phyloP scores from a whole-genome alignment of 164 flowering plant genomes.

The Dillenia turbinata region DNA sequence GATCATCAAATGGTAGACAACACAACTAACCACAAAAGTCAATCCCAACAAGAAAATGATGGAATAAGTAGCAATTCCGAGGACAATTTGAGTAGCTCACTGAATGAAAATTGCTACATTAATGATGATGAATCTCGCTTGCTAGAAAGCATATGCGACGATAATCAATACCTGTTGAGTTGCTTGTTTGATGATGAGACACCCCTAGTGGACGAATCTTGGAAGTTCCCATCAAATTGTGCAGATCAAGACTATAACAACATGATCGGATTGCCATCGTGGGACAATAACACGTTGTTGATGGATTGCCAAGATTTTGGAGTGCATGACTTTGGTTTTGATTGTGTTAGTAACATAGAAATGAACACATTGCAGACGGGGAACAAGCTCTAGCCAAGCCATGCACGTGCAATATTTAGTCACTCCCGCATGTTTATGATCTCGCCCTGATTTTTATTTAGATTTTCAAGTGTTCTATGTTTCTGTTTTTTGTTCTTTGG shows the following conservation, averaged over 20 bases:
- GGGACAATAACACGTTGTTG: conserved; percentile 55
- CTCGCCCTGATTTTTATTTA: not conserved
- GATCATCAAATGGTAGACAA: conserved; percentile 8
- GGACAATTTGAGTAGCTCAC: conserved; percentile 31
- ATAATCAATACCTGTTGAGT: conserved; percentile 37
- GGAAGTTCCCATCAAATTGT: conserved; percentile 26
- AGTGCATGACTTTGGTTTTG: conserved; percentile 62
- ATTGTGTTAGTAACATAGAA: conserved; percentile 31
- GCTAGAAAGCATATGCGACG: conserved; percentile 25
- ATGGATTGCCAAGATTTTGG: conserved; percentile 74
- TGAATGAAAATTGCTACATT: conserved; percentile 28
- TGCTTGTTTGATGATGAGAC: conserved; percentile 45
- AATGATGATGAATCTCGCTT: conserved; percentile 23
- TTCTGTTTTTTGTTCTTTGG: not conserved
- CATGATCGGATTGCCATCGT: conserved; percentile 12
- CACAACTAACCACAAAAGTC: not conserved
- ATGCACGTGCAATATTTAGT: not conserved
- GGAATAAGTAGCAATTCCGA: conserved; percentile 15
- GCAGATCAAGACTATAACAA: conserved; percentile 2
- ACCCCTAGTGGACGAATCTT: conserved; percentile 26
- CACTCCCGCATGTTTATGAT: too few relatives aligned
- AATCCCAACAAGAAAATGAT: conserved; percentile 8
- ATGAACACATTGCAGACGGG: conserved; percentile 21
- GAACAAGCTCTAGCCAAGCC: conserved; percentile 16
- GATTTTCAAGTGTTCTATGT: not conserved